Evolutionary conservation across 257 asterid species (phyloP).

Genomic region (Ajuga chamaepitys): DNA sequence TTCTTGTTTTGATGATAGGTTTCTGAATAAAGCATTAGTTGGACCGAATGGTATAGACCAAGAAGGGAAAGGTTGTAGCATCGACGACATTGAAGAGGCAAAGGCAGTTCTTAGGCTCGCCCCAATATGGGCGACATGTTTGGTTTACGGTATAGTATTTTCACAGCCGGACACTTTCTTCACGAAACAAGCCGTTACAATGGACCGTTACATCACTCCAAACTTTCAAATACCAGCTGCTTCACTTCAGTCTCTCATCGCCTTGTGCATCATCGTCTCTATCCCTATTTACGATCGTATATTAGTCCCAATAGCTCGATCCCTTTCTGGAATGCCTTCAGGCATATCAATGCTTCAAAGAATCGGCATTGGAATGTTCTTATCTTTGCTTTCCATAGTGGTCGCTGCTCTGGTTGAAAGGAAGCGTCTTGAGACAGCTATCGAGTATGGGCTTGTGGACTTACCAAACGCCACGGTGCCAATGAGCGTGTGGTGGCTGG

Average conservation of each 20-base stretch:
- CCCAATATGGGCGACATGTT: slow-evolving; percentile 53
- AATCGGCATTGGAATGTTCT: slow-evolving; percentile 38
- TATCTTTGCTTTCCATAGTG: slow-evolving; percentile 34
- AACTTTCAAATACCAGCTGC: slow-evolving; percentile 50
- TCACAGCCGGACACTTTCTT: slow-evolving; percentile 49
- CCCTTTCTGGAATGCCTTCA: slow-evolving; percentile 33
- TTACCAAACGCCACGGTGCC: slow-evolving; percentile 38
- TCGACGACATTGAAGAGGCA: slow-evolving; percentile 39
- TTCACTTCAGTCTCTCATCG: slow-evolving; percentile 36
- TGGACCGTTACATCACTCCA: slow-evolving; percentile 46
- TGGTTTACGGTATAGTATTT: slow-evolving; percentile 35
- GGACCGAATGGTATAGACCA: slow-evolving; percentile 18
- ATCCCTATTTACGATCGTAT: slow-evolving; percentile 48
- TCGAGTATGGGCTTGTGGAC: slow-evolving; percentile 31
- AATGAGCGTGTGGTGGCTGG: slow-evolving; percentile 66
- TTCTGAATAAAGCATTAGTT: slow-evolving; percentile 46
- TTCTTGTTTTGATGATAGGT: slow-evolving; percentile 25
- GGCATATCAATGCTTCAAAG: slow-evolving; percentile 61
- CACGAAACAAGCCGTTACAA: slow-evolving; percentile 52
- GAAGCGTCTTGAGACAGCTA: slow-evolving; percentile 38
- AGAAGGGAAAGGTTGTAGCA: slow-evolving; percentile 23
- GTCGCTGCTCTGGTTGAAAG: slow-evolving; percentile 53
- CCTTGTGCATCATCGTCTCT: slow-evolving; percentile 28
- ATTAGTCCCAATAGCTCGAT: slow-evolving; percentile 43
- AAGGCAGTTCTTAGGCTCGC: slow-evolving; percentile 45